Evolutionary conservation across 1,284 basidiomycete genomes (phyloP).

Genomic region (Golubevia pallescens): DNA sequence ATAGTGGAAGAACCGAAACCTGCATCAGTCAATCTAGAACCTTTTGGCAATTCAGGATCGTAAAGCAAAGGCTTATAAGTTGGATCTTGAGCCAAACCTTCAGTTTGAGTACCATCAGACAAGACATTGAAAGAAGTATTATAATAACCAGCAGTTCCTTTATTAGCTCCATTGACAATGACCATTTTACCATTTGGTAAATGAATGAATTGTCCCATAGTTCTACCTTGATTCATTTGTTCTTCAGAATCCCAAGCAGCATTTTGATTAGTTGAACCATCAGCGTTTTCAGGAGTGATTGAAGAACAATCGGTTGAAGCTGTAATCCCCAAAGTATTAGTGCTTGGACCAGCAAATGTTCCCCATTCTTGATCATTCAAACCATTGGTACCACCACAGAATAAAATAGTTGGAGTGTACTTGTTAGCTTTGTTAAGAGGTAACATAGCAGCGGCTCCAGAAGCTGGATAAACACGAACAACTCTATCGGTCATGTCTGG

Average conservation of each 20-base stretch:
- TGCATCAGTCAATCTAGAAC: slow-evolving; percentile 29
- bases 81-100: slow-evolving; percentile 52
- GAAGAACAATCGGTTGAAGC: slow-evolving; percentile 54
- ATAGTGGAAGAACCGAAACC: slow-evolving; percentile 39
- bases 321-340: slow-evolving; percentile 37
- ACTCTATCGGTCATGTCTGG: slow-evolving; percentile 51
- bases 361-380: slow-evolving; percentile 54
- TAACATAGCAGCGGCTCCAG: slow-evolving; percentile 55
- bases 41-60: slow-evolving; percentile 46
- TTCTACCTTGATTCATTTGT: slow-evolving; percentile 44
- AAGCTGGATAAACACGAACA: slow-evolving; percentile 60
- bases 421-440: slow-evolving; percentile 49
- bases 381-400: slow-evolving; percentile 48
- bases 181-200: slow-evolving; percentile 57
- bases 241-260: slow-evolving; percentile 46
- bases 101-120: slow-evolving; percentile 24
- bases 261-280: slow-evolving; percentile 25
- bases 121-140: slow-evolving; percentile 51
- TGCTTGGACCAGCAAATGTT: slow-evolving; percentile 42
- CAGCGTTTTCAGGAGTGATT: slow-evolving; percentile 49
- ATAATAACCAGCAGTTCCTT: slow-evolving; percentile 57
- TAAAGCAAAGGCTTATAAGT: slow-evolving; percentile 55
- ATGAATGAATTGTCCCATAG: slow-evolving; percentile 60
- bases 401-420: slow-evolving; percentile 61
- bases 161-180: slow-evolving; percentile 56